Conservation (phyloP, 495 filamentous ascomycete species). For the Aspergillus bridgeri region DNA sequence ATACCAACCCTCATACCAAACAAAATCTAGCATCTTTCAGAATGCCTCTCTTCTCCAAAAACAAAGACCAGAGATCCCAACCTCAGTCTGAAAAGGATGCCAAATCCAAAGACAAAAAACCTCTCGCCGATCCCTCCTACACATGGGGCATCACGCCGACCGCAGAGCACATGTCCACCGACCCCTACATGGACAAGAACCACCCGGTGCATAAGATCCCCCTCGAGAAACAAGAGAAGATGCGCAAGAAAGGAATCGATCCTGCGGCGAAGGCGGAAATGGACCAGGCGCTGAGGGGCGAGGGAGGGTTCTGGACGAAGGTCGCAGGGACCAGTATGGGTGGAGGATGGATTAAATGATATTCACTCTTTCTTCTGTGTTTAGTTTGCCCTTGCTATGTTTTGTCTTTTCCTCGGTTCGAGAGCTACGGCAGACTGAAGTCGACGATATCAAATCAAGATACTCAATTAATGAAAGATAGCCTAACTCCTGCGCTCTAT, state of each 20-base stretch:
- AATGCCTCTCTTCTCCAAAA: background rate
- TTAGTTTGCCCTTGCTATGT: background rate
- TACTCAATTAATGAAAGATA: background rate
- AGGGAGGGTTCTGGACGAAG: conserved; percentile 21
- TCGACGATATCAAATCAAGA: background rate
- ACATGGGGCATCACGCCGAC: conserved; percentile 19
- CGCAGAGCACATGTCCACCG: conserved; percentile 1
- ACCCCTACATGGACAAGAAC: conserved; percentile 10
- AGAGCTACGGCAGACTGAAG: background rate
- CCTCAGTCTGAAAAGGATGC: background rate
- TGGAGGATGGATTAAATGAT: conserved; percentile 22
- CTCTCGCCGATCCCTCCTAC: background rate
- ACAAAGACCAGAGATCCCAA: background rate
- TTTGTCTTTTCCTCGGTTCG: background rate
- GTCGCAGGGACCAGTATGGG: conserved; percentile 17
- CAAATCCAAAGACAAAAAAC: background rate
- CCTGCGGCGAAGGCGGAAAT: conserved; percentile 19
- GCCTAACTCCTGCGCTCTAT: background rate
- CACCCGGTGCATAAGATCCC: conserved; percentile 22
- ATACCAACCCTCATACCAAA: no score
- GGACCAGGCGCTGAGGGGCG: conserved; percentile 17
- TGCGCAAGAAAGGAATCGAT: conserved; percentile 21
- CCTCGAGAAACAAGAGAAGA: conserved; percentile 22
- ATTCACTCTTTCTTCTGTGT: background rate
- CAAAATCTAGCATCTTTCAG: no score